Percentiles rank a stretch among this genome's conserved stretches.
Conservation (phyloP, 2,329 filamentous ascomycete species). For the Trichoderma endophyticum region DNA sequence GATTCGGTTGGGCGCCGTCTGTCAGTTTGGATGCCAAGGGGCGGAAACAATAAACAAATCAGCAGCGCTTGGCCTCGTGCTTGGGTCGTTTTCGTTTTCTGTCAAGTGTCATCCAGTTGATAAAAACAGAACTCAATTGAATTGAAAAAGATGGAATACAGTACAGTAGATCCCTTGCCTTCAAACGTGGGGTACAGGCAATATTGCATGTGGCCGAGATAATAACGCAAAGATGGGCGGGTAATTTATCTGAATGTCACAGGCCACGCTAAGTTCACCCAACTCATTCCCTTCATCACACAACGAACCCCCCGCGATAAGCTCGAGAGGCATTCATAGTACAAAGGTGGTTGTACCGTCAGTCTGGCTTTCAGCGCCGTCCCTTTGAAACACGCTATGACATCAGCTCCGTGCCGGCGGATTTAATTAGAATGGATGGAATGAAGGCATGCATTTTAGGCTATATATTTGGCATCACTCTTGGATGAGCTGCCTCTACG, state of each 20-base stretch:
- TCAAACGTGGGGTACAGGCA: not conserved
- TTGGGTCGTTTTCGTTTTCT: not conserved
- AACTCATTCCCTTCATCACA: not conserved
- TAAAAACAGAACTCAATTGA: not conserved
- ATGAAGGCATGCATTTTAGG: not conserved
- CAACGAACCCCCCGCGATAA: not conserved
- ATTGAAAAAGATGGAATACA: not conserved
- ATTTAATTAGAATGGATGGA: not conserved
- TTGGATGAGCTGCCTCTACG: not conserved
- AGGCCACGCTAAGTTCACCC: not conserved
- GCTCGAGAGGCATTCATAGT: not conserved
- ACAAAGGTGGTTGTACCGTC: not conserved
- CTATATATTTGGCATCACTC: not conserved
- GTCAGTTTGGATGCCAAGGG: not conserved
- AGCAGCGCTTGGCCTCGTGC: not conserved
- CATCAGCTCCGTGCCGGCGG: slow-evolving; percentile 2
- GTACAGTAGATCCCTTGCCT: not conserved
- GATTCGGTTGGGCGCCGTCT: not conserved
- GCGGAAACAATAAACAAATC: not conserved
- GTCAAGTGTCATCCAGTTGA: not conserved
- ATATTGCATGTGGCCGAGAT: not conserved
- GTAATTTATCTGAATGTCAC: not conserved
- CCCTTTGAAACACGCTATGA: slow-evolving; percentile 8
- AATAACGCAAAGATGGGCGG: not conserved
- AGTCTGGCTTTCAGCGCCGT: not conserved